Evolutionary conservation across 306 rosid genomes (phyloP), one percentile per base, ranked within the genome.

Genomic region (Cucumis hystrix): DNA sequence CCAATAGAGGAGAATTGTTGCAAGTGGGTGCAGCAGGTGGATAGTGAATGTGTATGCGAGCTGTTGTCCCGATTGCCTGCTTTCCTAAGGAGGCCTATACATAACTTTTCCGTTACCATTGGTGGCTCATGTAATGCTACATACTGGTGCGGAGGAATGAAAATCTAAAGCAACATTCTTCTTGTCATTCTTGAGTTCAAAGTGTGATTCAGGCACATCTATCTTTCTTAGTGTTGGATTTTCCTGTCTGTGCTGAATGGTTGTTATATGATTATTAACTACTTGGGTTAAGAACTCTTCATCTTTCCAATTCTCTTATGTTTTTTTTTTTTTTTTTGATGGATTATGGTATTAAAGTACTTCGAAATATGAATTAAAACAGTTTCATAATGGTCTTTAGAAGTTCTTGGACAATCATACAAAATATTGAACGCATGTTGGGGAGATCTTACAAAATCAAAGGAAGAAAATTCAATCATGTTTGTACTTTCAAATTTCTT

Each of bases 11-110:
- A 35, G 65, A 66, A 66, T 30, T 78, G 80, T 49, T 78, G 80
- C 66, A 51, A 72, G 66, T 78, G 80, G 80, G 73, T 65, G 54
- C 58, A 37, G 58, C 69, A 78, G 63, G 30, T 78, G 8, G 80
- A 78, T 21, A 66, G 52, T 8, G 54, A 51, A 47, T 78, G 80
- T n/a, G 39, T 66, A 5, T 78, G 80, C 5, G 66, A 41, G 39
- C 63, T 78, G 45, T 73, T 78, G 55, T 37, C 63, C 59, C 41
- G 25, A 16, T 30, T 78, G 75, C 80, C 80, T 13, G 65, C 7
- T 6, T 78, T 78, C 66, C 40, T 78, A 2, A 52, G 25, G 23
- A 33, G 75, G 65, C 75, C 80, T 30, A 10, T 3, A 28, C 80
- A 78, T 66, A 62, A 78, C 45, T 65, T 65, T 37, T 51, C 75